Evolutionary conservation across 2,329 filamentous ascomycete genomes (phyloP), one percentile per base, ranked within the genome.

Genomic region (Ophioceras dolichostomum): DNA sequence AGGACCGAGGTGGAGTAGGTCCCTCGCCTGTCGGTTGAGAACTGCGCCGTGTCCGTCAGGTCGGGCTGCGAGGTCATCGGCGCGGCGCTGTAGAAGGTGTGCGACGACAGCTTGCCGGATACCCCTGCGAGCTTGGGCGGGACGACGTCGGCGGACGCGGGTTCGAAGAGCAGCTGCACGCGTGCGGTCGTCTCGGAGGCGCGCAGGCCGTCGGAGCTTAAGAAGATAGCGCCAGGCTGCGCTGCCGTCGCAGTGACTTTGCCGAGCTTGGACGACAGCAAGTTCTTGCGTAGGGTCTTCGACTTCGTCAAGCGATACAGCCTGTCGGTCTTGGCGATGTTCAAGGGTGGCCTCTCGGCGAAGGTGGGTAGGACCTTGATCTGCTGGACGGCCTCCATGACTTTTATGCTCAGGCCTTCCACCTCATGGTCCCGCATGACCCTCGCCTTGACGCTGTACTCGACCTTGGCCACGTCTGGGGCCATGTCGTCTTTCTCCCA

Each of bases 401-500:
- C 41, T 41, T 50, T 49, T 37, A 45, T 36, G 14, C 34, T 47
- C 16, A 20, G 24, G 8, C 18, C 21, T 13, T 22, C 17, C 10
- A 29, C 26, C 17, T 12, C 31, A 12, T 43, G 19, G 7, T 50
- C 56, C 46, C 47, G 49, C 32, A 57, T 49, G 13, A 64, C 53
- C 24, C 67, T 59, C 9, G 67, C 70, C 47, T 65, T 65, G 49
- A 76, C 52, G 34, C 49, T 48, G 49, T 76, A 76, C 47, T 73
- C 62, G 27, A 76, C 57, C 13, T 61, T 58, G 14, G 68, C 61
- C 68, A 73, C 75, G 30, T 66, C 56, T 0, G 72, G 72, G 0
- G 69, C 54, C 46, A 72, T 60, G 45, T 76, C 72, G 44, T 74
- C 66, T 43, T 58, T 61, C 39, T 67, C 61, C 69, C 70, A 75